A percentile compares a stretch with the other conserved stretches of the same genome.
phyloP scores from a whole-genome alignment of 306 rosid genomes.

The Castanea crenata region DNA sequence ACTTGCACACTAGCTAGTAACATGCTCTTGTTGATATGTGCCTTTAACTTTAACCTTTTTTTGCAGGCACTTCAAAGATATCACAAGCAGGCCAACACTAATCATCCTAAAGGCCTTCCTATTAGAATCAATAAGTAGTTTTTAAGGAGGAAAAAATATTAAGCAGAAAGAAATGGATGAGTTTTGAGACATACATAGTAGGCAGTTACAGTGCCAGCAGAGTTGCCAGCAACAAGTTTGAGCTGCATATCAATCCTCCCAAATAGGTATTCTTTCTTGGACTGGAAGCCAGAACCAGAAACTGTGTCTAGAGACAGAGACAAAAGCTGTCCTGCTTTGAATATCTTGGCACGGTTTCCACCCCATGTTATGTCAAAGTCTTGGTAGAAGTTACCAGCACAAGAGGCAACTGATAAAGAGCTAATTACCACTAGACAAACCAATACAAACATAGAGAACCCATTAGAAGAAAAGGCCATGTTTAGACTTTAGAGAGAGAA shows the following conservation, averaged over 20 bases:
- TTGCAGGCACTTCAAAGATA: background rate
- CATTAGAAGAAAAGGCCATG: conserved; percentile 36
- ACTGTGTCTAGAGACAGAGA: conserved; percentile 65
- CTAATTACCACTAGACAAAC: conserved; percentile 24
- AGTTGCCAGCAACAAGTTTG: conserved; percentile 86
- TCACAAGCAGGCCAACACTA: background rate
- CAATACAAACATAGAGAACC: conserved; percentile 14
- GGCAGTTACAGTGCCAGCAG: conserved; percentile 88
- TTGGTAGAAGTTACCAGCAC: conserved; percentile 52
- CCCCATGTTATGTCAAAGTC: conserved; percentile 86
- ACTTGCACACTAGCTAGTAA: background rate
- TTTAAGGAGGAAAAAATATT: background rate
- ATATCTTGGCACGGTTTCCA: conserved; percentile 59
- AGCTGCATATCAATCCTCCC: conserved; percentile 91
- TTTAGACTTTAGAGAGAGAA: background rate
- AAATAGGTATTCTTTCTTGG: conserved; percentile 61
- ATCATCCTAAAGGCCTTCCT: background rate
- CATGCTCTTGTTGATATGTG: background rate
- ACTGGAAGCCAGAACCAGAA: conserved; percentile 87
- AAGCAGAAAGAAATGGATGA: background rate
- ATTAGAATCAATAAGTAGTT: background rate
- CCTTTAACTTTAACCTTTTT: background rate
- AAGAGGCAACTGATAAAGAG: conserved; percentile 28
- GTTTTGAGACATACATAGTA: conserved; percentile 49
- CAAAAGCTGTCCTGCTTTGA: conserved; percentile 61